phyloP scores from a whole-genome alignment of 2,329 filamentous ascomycete genomes.

The Cordyceps farinosa region DNA sequence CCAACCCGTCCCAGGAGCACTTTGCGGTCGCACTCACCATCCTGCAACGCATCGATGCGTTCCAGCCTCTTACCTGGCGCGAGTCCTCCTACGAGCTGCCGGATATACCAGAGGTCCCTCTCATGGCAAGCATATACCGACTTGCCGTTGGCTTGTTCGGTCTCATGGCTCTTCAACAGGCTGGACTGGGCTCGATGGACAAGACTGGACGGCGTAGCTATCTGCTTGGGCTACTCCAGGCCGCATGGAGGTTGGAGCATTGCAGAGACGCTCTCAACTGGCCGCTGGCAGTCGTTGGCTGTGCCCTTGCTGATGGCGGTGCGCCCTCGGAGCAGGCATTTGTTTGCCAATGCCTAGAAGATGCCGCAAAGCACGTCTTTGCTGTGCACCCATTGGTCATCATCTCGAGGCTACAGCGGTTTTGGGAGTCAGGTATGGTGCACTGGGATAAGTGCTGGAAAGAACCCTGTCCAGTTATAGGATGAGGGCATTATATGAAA shows the following conservation, averaged over 20 bases:
- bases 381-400: constrained; percentile 6
- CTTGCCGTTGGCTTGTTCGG: neutral
- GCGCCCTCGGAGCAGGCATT: neutral
- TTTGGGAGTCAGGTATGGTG: neutral
- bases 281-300: neutral
- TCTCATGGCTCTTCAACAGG: neutral
- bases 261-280: constrained; percentile 6
- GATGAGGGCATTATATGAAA: neutral
- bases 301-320: neutral
- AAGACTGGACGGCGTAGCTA: neutral
- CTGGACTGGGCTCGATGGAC: neutral
- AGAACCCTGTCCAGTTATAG: neutral
- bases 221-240: neutral
- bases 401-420: neutral
- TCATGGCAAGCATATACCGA: constrained; percentile 2
- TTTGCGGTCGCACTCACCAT: neutral
- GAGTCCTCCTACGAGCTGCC: neutral
- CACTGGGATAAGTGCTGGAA: constrained; percentile 2
- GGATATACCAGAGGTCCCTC: neutral
- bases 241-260: neutral
- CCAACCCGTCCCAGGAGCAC: neutral
- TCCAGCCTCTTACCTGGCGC: neutral
- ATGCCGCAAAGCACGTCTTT: constrained; percentile 1
- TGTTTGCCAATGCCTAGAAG: neutral
- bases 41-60: neutral